These are phyloP conservation scores for Pleurotus pulmonarius DNA, from an alignment of 768 basidiomycete species.

Conservation along the genomic window DNA sequence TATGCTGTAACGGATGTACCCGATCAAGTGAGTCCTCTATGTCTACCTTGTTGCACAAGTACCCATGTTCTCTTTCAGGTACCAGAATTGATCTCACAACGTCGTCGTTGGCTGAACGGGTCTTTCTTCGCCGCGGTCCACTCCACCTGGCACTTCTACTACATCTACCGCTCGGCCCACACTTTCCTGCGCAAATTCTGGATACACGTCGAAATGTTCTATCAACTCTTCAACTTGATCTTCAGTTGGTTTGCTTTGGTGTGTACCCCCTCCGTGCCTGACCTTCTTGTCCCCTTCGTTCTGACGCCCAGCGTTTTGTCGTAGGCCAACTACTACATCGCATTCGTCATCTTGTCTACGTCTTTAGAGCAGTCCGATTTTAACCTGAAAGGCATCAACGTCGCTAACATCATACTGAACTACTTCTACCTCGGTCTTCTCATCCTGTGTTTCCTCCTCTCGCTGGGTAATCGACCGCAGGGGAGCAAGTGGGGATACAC, in stretches of 20 bases:
- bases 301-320: neutral
- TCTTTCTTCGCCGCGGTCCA: constrained; percentile 98
- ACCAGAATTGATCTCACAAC: constrained; percentile 91
- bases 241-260: constrained; percentile 91
- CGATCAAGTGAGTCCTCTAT: constrained; percentile 55
- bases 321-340: constrained; percentile 88
- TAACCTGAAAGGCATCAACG: constrained; percentile 56
- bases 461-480: constrained; percentile 89
- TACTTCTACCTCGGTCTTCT: constrained; percentile 89
- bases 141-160: constrained; percentile 88
- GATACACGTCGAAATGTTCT: constrained; percentile 93
- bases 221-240: constrained; percentile 85
- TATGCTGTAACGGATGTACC: constrained; percentile 93
- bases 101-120: constrained; percentile 95
- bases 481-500: constrained; percentile 89
- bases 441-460: constrained; percentile 82
- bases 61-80: constrained; percentile 39
- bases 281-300: neutral
- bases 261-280: constrained; percentile 18
- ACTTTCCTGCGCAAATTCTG: constrained; percentile 80
- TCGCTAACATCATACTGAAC: constrained; percentile 74
- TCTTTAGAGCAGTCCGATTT: constrained; percentile 69
- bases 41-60: neutral
- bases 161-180: constrained; percentile 91
- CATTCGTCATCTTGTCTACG: constrained; percentile 72